Base-by-base conservation (phyloP, 208 protist genomes). In the Crithidia thermophila region DNA sequence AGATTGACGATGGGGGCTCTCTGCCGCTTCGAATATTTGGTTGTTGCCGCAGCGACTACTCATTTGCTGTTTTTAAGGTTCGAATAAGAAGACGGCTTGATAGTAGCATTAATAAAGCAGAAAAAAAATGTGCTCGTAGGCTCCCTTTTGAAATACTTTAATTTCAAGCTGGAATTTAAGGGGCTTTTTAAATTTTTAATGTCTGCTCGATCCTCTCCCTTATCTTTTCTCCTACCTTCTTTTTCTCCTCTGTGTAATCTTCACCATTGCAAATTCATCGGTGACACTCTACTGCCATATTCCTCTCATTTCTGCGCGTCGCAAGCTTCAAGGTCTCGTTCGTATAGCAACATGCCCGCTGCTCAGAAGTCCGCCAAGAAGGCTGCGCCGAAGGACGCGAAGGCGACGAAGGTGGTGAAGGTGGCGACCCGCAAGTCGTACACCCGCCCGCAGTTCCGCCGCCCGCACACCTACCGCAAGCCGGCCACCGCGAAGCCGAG, bases 381-480 rank as follows among this genome's bases (percentile, higher is more conserved):
- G 69, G 84, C 77, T 50, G 65, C 79, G 61, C 52, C 74, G 52
- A 83, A 75, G 56, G 77, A 79, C 52, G 68, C 67, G 49, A 89
- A 79, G 79, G 74, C 84, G 52, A 82, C 75, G 40, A 95, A 95
- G 84, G 87, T 95, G 58, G 88, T 95, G 80, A 88, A 89, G 79
- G 87, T 95, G 47, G 65, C 72, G 42, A 90, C 94, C 73, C 88
- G 87, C 79, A 99, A 99, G 89, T 78, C 98, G 57, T 97, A 98
- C 85, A 98, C 94, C 55, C 94, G 82, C 61, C 85, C 94, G 31
- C 85, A 91, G 77, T 99, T 99, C 96, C 91, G 93, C 80, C 93
- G 97, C 75, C 97, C 98, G 56, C 97, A 98, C 81, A 99, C 98
- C 47, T 96, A 98, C 72, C 83, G 85, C 70, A 85, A 85, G 47